phyloP scores from a whole-genome alignment of 1,284 basidiomycete species.

The Ceratobasidium sp. region DNA sequence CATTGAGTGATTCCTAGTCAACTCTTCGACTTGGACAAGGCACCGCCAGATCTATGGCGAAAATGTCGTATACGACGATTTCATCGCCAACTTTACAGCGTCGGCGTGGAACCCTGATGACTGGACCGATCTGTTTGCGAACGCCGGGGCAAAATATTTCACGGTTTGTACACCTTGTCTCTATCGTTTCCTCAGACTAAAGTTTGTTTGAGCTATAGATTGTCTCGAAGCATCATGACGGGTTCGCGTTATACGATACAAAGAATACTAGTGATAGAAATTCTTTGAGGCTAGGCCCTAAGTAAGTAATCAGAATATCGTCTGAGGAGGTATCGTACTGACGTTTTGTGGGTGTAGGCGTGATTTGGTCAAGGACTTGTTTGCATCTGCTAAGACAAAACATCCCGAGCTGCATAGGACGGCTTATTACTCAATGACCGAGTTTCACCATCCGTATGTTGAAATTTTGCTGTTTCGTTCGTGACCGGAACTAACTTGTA shows the following conservation, averaged over 20 bases:
- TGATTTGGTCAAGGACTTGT: constrained; percentile 67
- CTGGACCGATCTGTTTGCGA: constrained; percentile 68
- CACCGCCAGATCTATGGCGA: constrained; percentile 66
- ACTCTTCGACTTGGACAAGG: constrained; percentile 60
- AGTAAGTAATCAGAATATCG: constrained; percentile 47
- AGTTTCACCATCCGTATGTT: constrained; percentile 45
- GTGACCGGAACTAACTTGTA: not conserved
- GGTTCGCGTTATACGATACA: constrained; percentile 67
- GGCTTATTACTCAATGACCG: constrained; percentile 64
- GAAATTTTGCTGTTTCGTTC: not conserved
- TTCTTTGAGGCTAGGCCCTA: constrained; percentile 64
- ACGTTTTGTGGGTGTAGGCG: constrained; percentile 53
- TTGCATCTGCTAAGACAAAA: constrained; percentile 64
- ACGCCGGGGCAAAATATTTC: constrained; percentile 68
- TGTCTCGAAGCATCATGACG: constrained; percentile 55
- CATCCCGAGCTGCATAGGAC: constrained; percentile 66
- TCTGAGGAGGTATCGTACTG: not conserved
- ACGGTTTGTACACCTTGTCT: constrained; percentile 57
- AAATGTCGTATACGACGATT: constrained; percentile 68
- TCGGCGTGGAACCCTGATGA: constrained; percentile 65
- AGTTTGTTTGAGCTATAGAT: not conserved
- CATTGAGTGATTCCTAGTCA: not conserved
- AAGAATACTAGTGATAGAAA: constrained; percentile 65
- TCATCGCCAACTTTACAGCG: constrained; percentile 67
- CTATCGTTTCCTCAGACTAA: not conserved